Base-by-base conservation (phyloP, 768 basidiomycete species). In the Inosperma sp. region DNA sequence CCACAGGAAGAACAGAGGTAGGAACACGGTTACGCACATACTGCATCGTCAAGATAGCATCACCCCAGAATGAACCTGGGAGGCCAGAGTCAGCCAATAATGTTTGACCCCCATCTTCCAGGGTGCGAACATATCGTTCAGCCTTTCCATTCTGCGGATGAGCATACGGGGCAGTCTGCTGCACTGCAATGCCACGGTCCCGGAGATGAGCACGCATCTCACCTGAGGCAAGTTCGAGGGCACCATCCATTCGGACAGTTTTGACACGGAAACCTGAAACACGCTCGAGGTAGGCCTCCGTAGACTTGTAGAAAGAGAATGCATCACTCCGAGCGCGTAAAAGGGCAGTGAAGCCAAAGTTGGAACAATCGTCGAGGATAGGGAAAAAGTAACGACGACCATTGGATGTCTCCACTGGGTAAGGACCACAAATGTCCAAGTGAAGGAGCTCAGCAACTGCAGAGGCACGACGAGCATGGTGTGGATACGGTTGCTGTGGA, bases 71-170 rank as follows among this genome's bases (percentile, higher is more conserved):
- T n/a, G n/a, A n/a, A n/a, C n/a, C n/a, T n/a, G n/a, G n/a, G n/a
- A n/a, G n/a, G n/a, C n/a, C n/a, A n/a, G n/a, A n/a, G n/a, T n/a
- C n/a, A n/a, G n/a, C n/a, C n/a, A n/a, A n/a, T n/a, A n/a, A n/a
- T n/a, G n/a, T n/a, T n/a, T n/a, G n/a, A n/a, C n/a, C n/a, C n/a
- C n/a, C n/a, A n/a, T n/a, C n/a, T n/a, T n/a, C n/a, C n/a, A n/a
- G n/a, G n/a, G n/a, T n/a, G n/a, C 60, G 42, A 14, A 71, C 62
- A 33, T 60, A 65, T 0, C 62, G 49, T 36, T 72, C 64, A 2
- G 54, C 60, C 33, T 64, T 64, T 0, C 68, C 61, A 52, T 70
- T 70, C 54, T 70, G 67, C 7, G 61, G 57, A 33, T 70, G 66
- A 2, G 65, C 59, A 55, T 69, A 68, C 0, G 68, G 62, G 1